Percentiles rank a stretch among this genome's conserved stretches.
Evolutionary conservation across 164 flowering plant species (phyloP).

Genomic region (Vitis amurensis): DNA sequence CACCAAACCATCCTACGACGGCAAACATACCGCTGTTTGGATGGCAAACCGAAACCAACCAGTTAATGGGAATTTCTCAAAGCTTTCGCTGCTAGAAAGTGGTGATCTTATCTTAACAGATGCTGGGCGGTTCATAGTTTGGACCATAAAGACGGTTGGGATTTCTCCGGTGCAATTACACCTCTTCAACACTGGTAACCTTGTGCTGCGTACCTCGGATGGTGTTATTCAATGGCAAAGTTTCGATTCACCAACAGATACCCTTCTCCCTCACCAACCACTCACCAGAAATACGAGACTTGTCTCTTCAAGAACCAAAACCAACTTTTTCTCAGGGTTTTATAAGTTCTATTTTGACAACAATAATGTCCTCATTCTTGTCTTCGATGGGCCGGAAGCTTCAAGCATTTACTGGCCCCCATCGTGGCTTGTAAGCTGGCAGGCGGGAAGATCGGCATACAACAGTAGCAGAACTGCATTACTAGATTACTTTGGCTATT

Average conservation of each 20-base stretch:
- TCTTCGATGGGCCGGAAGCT: conserved; percentile 9
- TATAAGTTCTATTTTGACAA: no score
- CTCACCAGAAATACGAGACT: conserved; percentile 12
- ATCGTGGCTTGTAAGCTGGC: no score
- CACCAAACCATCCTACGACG: no score
- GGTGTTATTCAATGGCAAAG: no score
- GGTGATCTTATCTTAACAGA: conserved; percentile 26
- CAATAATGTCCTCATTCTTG: no score
- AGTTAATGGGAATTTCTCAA: no score
- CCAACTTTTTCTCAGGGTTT: no score
- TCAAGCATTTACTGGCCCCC: conserved; percentile 27
- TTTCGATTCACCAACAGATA: no score
- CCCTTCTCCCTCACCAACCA: conserved; percentile 19
- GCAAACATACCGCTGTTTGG: no score
- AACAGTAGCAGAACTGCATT: conserved; percentile 7
- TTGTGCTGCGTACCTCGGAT: no score
- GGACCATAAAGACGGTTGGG: conserved; percentile 8
- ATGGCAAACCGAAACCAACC: no score
- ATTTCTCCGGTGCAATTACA: conserved; percentile 1
- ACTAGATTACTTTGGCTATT: conserved; percentile 1
- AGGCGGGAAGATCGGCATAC: background rate
- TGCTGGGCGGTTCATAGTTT: conserved; percentile 7
- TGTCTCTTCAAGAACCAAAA: conserved; percentile 13
- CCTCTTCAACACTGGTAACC: conserved; percentile 4
- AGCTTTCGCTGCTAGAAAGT: background rate